phyloP scores from a whole-genome alignment of 1,139 yeast genomes.

The Blastobotrys aristatus region DNA sequence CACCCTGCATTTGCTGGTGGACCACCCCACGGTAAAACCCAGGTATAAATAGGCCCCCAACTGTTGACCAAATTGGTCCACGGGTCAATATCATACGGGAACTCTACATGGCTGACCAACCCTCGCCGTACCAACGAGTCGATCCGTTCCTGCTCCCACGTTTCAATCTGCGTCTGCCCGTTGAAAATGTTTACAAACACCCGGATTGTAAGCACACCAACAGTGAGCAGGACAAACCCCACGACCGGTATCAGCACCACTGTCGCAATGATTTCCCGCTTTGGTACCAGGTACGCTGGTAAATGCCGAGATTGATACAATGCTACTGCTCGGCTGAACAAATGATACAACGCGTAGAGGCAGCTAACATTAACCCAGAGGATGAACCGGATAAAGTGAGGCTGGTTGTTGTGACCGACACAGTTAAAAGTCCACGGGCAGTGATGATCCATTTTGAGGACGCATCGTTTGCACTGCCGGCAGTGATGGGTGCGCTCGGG shows the following conservation, averaged over 20 bases:
- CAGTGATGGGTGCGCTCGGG: constrained; percentile 84
- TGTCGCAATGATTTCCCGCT: constrained; percentile 51
- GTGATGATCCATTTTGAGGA: constrained; percentile 80
- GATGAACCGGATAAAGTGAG: constrained; percentile 78
- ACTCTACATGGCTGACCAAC: constrained; percentile 36
- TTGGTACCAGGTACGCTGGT: constrained; percentile 57
- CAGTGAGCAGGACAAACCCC: constrained; percentile 53
- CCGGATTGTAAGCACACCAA: constrained; percentile 55
- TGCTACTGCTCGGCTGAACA: constrained; percentile 40
- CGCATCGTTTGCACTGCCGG: constrained; percentile 49
- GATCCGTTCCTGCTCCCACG: constrained; percentile 86
- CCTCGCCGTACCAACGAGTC: constrained; percentile 53
- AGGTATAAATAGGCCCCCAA: constrained; percentile 36
- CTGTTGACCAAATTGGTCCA: constrained; percentile 47
- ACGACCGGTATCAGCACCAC: constrained; percentile 53
- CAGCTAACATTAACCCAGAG: constrained; percentile 60
- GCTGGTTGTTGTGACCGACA: constrained; percentile 72
- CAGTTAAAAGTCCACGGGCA: constrained; percentile 87
- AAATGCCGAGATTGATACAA: constrained; percentile 51
- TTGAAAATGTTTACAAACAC: constrained; percentile 51
- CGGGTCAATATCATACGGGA: constrained; percentile 74
- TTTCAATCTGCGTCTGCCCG: constrained; percentile 90
- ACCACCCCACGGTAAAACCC: constrained; percentile 66
- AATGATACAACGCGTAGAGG: constrained; percentile 43
- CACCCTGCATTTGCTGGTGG: constrained; percentile 50